Base-by-base conservation (phyloP, 2,329 filamentous ascomycete species). In the Hortaea werneckii region DNA sequence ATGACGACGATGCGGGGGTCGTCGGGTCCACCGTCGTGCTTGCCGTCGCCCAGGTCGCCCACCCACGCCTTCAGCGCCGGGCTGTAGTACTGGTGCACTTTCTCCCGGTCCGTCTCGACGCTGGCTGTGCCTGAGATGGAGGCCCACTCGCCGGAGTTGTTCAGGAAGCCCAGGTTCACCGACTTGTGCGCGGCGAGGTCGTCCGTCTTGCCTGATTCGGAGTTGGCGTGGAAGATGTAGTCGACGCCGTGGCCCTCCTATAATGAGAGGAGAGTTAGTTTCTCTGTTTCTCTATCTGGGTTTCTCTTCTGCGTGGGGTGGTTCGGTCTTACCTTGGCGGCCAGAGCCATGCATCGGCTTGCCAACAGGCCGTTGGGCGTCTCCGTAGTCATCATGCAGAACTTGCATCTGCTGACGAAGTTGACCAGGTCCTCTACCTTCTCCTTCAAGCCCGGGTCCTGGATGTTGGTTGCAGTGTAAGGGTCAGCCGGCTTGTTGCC, bases 171-270 rank as follows among this genome's bases (percentile, higher is more conserved):
- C 53, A 94, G 75, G 70, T 94, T 94, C 70, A 88, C 76, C 55
- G 85, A 77, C 0, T 82, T 71, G 65, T 94, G 82, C 46, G 73
- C 71, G 46, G 78, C 73, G 37, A 94, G 75, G 60, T 94, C 87
- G 65, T 87, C 77, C 5, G 86, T 88, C 75, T 95, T 94, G 68
- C 86, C 80, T 7, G 85, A 88, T 64, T 90, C 85, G 51, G 86
- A 88, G 73, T 94, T 94, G 61, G 87, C 88, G 72, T 92, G 83
- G 76, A 94, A 94, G 65, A 94, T 77, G 46, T 92, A 77, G 63
- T 94, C 87, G 47, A 88, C 75, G 58, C 85, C 84, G 53, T 82
- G 82, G 50, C 75, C 73, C 67, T 94, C 87, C 85, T 90, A 20
- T 2, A 20, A 20, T 4, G 40, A 4, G 20, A 20, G 4, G 20